Evolutionary conservation across 768 basidiomycete species (phyloP).

Genomic region (Butyriboletus loyo): DNA sequence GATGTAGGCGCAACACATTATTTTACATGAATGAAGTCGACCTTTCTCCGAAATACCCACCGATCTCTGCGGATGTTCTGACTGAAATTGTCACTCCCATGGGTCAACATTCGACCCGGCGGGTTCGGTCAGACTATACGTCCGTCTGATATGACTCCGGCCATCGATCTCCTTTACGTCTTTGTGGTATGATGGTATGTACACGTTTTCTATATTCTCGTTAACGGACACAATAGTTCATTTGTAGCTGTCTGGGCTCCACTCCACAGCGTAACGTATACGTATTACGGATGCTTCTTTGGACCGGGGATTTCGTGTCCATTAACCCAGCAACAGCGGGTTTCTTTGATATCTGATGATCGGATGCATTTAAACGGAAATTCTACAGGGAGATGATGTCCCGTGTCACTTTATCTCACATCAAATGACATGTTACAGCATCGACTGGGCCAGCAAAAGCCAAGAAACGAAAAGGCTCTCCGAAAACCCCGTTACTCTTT

Average conservation of each 20-base stretch:
- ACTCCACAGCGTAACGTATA: slow-evolving; percentile 21
- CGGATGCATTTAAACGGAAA: slow-evolving; percentile 12
- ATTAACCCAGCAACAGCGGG: slow-evolving; percentile 8
- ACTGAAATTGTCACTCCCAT: background rate
- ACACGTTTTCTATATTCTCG: slow-evolving; percentile 5
- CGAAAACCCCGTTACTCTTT: slow-evolving; percentile 16
- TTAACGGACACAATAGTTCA: slow-evolving; percentile 5
- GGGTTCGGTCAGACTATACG: background rate
- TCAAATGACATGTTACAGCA: slow-evolving; percentile 21
- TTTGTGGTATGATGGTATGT: slow-evolving; percentile 8
- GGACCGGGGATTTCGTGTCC: slow-evolving; percentile 8
- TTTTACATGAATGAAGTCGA: slow-evolving; percentile 1
- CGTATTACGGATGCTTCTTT: slow-evolving; percentile 14
- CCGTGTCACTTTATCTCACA: slow-evolving; percentile 20
- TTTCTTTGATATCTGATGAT: slow-evolving; percentile 17
- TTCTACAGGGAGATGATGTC: slow-evolving; percentile 7
- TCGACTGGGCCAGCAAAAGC: slow-evolving; percentile 1
- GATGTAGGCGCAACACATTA: background rate
- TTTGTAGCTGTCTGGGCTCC: slow-evolving; percentile 7
- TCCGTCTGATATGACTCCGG: slow-evolving; percentile 4
- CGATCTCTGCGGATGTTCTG: slow-evolving; percentile 6
- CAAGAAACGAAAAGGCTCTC: slow-evolving; percentile 5
- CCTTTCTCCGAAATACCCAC: slow-evolving; percentile 2
- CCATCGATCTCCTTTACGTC: slow-evolving; percentile 15
- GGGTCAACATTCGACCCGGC: background rate